Percentiles rank a stretch among this genome's conserved stretches.
Conservation (phyloP, 2,329 filamentous ascomycete genomes). For the Trichoderma gracile region DNA sequence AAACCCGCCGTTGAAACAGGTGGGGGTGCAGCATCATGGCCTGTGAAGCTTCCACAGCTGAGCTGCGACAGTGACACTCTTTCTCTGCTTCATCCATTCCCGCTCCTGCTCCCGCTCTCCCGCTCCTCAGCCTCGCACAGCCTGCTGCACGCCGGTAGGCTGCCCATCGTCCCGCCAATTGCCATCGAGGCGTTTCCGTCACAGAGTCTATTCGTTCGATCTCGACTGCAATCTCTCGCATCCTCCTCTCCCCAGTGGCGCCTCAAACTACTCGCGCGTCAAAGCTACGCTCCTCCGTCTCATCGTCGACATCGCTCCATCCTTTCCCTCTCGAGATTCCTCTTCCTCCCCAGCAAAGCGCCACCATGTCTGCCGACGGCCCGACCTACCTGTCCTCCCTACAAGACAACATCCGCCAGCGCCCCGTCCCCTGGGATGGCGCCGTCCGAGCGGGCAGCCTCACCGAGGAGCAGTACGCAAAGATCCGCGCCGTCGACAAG, state of each 20-base stretch:
- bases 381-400: slow-evolving; percentile 82
- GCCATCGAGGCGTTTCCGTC: background rate
- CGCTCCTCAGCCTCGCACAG: slow-evolving; percentile 23
- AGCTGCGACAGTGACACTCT: slow-evolving; percentile 27
- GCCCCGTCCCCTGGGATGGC: slow-evolving; percentile 97
- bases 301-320: slow-evolving; percentile 24
- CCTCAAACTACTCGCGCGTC: slow-evolving; percentile 7
- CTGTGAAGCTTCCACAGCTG: slow-evolving; percentile 24
- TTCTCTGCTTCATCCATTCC: slow-evolving; percentile 18
- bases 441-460: slow-evolving; percentile 91
- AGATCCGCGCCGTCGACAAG: slow-evolving; percentile 96
- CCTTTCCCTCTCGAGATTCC: background rate
- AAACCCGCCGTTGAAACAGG: slow-evolving; percentile 13
- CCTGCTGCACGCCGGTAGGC: slow-evolving; percentile 19
- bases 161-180: slow-evolving; percentile 26
- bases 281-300: slow-evolving; percentile 29
- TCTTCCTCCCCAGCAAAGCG: background rate
- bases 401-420: slow-evolving; percentile 94
- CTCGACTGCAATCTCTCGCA: background rate
- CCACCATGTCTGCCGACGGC: slow-evolving; percentile 82
- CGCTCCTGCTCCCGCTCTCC: background rate
- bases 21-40: slow-evolving; percentile 26
- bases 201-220: background rate
- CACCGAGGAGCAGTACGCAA: slow-evolving; percentile 88
- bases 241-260: background rate